Base-by-base conservation (phyloP, 1,139 yeast species). In the Scheffersomyces titani region DNA sequence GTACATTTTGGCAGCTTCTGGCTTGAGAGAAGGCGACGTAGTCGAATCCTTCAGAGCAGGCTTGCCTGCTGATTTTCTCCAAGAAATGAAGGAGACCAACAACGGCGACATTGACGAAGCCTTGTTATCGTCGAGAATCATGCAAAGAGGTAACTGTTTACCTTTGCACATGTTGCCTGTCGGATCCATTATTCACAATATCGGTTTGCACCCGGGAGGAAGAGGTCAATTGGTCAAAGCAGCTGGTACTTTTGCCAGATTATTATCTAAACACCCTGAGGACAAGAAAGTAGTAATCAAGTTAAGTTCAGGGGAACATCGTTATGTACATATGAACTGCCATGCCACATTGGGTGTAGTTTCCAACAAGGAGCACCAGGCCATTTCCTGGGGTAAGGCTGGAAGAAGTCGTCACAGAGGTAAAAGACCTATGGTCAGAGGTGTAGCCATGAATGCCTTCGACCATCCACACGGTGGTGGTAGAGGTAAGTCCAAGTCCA, bases 391-490 rank as follows among this genome's bases (percentile, higher is more conserved):
- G 77, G 99, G 99, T 83, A 94, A 96, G 75, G 99, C 99, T 18
- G 99, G 99, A 67, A 87, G 98, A 75, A 81, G 89, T 55, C 89
- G 99, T 73, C 89, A 92, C 82, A 80, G 90, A 71, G 99, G 99
- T 63, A 88, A 89, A 68, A 87, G 99, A 74, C 99, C 99, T 45
- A 85, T 89, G 55, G 97, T 92, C 47, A 90, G 99, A 82, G 99
- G 99, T 85, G 92, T 92, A 65, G 99, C 99, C 54, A 92, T 92
- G 97, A 94, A 94, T 77, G 96, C 96, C 60, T 86, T 88, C 70
- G 98, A 94, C 76, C 99, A 94, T 80, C 99, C 99, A 64, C 96
- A 92, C 70, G 99, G 99, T 83, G 99, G 99, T 89, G 99, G 99
- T 78, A 89, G 99, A 84, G 99, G 99, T 85, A 96, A 94, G 75